These are phyloP conservation scores for Boletus reticulatus DNA, from an alignment of 768 basidiomycete genomes.

Conservation along the genomic window DNA sequence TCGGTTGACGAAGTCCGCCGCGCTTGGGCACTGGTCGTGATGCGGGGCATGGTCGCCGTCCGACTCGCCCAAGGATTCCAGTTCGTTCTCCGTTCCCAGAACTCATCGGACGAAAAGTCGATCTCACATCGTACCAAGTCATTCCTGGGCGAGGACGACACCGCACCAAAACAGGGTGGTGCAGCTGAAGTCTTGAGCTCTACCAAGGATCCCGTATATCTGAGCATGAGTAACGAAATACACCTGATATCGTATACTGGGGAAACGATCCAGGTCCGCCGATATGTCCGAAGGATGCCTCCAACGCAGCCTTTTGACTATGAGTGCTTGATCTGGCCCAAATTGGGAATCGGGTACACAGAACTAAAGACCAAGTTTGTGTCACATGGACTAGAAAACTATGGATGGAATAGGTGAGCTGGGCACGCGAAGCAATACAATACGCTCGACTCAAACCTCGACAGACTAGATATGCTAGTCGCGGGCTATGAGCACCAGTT, in stretches of 20 bases:
- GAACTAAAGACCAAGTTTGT: slow-evolving; percentile 72
- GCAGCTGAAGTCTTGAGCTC: slow-evolving; percentile 63
- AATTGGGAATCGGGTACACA: slow-evolving; percentile 83
- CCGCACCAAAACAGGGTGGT: slow-evolving; percentile 54
- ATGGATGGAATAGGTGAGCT: slow-evolving; percentile 80
- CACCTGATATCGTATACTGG: slow-evolving; percentile 90
- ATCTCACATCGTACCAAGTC: slow-evolving; percentile 51
- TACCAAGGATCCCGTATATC: slow-evolving; percentile 72
- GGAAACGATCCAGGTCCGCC: slow-evolving; percentile 84
- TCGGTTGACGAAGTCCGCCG: slow-evolving; percentile 57
- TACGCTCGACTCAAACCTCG: not conserved
- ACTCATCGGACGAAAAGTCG: slow-evolving; percentile 32
- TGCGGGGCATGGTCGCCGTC: slow-evolving; percentile 93
- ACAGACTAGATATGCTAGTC: slow-evolving; percentile 80
- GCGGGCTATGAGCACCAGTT: slow-evolving; percentile 80
- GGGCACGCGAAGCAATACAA: not conserved
- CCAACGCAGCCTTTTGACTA: slow-evolving; percentile 68
- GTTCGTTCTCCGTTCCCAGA: slow-evolving; percentile 63
- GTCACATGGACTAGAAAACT: slow-evolving; percentile 77
- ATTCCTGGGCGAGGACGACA: slow-evolving; percentile 54
- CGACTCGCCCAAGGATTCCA: slow-evolving; percentile 94
- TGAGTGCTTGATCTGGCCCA: slow-evolving; percentile 92
- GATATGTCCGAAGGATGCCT: slow-evolving; percentile 77
- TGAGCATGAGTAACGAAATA: slow-evolving; percentile 95
- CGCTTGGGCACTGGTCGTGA: slow-evolving; percentile 75